Evolutionary conservation across 441 rosid species (phyloP).

Genomic region (Aquilaria agallochum): DNA sequence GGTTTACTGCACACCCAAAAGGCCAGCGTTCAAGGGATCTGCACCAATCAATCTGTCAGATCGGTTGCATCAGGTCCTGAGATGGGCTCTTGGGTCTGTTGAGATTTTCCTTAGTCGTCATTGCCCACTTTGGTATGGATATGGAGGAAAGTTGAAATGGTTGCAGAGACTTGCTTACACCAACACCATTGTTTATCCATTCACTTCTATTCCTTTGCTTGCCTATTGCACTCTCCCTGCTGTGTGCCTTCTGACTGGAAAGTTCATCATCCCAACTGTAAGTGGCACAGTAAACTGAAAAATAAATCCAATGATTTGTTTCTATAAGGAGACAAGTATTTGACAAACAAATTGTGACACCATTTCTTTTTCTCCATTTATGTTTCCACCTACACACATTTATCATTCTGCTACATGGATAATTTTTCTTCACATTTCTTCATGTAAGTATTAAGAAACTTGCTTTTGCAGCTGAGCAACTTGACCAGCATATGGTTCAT

Average conservation of each 20-base stretch:
- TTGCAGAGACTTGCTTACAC: slow-evolving; percentile 83
- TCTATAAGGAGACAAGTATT: no score
- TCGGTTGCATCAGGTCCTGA: slow-evolving; percentile 80
- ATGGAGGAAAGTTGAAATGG: slow-evolving; percentile 82
- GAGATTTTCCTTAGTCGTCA: slow-evolving; percentile 91
- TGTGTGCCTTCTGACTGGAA: slow-evolving; percentile 89
- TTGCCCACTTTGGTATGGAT: slow-evolving; percentile 92
- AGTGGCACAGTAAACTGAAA: slow-evolving; percentile 11
- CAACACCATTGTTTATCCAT: slow-evolving; percentile 86
- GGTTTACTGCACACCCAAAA: slow-evolving; percentile 71
- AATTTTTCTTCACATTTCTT: no score
- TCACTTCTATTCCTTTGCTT: slow-evolving; percentile 87
- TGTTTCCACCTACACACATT: no score
- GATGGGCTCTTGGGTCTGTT: slow-evolving; percentile 96
- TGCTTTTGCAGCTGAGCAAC: slow-evolving; percentile 57
- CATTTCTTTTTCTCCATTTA: no score
- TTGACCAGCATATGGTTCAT: slow-evolving; percentile 71
- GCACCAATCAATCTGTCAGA: slow-evolving; percentile 95
- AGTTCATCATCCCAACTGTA: slow-evolving; percentile 87
- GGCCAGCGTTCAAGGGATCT: slow-evolving; percentile 84
- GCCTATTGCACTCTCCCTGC: slow-evolving; percentile 82
- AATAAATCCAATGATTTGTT: not conserved
- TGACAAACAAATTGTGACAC: no score
- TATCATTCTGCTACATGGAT: no score
- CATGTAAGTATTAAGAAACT: not conserved